phyloP scores from a whole-genome alignment of 805 yeast genomes.

The Sugiyamaella boreocaroliniensis region DNA sequence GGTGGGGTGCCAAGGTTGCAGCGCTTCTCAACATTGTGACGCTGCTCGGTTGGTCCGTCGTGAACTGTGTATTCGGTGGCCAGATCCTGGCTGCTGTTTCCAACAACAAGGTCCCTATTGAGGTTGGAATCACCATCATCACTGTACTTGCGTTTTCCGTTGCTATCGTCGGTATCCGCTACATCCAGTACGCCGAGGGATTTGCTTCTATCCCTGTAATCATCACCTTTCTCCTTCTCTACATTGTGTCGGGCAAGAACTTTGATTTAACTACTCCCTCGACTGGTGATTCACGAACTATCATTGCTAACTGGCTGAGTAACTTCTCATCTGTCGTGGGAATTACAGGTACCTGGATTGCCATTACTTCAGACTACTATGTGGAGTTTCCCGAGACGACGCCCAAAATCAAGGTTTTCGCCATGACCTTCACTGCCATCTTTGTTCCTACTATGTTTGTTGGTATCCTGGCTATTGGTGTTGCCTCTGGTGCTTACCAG shows the following conservation, averaged over 20 bases:
- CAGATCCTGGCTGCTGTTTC: constrained; percentile 66
- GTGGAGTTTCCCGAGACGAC: constrained; percentile 71
- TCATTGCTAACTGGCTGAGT: constrained; percentile 62
- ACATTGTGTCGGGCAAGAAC: constrained; percentile 40
- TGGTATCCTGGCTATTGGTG: constrained; percentile 63
- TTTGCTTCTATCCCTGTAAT: constrained; percentile 62
- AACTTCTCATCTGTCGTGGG: constrained; percentile 70
- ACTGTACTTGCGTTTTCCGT: constrained; percentile 56
- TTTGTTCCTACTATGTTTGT: constrained; percentile 69
- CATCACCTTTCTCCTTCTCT: constrained; percentile 59
- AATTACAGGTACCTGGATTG: constrained; percentile 84
- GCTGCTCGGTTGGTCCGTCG: constrained; percentile 88
- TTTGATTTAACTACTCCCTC: constrained; percentile 30
- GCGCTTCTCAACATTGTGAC: constrained; percentile 68
- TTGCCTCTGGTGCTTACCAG: constrained; percentile 58
- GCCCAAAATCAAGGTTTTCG: constrained; percentile 47
- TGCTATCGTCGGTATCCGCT: constrained; percentile 72
- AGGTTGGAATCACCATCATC: constrained; percentile 69
- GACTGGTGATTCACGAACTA: constrained; percentile 36
- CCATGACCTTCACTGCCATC: constrained; percentile 59
- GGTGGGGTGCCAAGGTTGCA: constrained; percentile 75
- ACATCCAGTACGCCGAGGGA: constrained; percentile 61
- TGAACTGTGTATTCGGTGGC: constrained; percentile 85
- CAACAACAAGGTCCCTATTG: constrained; percentile 57
- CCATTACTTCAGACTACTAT: constrained; percentile 79